Evolutionary conservation across 768 basidiomycete species (phyloP), one percentile per base, ranked within the genome.

Genomic region (Panus rudis): DNA sequence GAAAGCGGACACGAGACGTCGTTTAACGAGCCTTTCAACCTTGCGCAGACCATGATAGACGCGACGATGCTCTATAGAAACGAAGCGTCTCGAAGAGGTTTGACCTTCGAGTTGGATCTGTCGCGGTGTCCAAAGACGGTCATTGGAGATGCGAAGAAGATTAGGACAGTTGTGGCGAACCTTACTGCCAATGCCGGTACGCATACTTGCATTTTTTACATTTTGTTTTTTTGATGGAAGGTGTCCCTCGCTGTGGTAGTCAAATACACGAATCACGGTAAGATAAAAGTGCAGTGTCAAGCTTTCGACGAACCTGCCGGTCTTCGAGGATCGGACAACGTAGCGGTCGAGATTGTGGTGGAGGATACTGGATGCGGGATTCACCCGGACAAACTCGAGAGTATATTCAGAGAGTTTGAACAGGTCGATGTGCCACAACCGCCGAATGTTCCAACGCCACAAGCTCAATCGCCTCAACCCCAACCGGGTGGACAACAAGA

Each of bases 401-500:
- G 72, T 41, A 84, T 90, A 39, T 89, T 90, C 62, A 67, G 84
- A 46, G 82, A 86, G 47, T 82, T 91, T 42, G 84, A 88, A 59
- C 79, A 84, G 50, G 81, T 86, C 7, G 84, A 84, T 53, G 71
- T 67, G 1, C 62, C 67, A 16, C 66, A 71, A 41, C 56, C 70
- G 7, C 67, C 60, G n/a, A n/a, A n/a, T n/a, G n/a, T n/a, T n/a
- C n/a, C n/a, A 49, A 52, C 59, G 17, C 57, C 52, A 31, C 53
- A 52, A 11, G 66, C 64, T n/a, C n/a, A n/a, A n/a, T n/a, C n/a
- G n/a, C n/a, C n/a, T n/a, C n/a, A n/a, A n/a, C n/a, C n/a, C n/a
- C n/a, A n/a, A n/a, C n/a, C n/a, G n/a, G n/a, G n/a, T n/a, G n/a
- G n/a, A n/a, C n/a, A n/a, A n/a, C n/a, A n/a, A n/a, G n/a, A n/a